Percentiles rank a stretch among this genome's conserved stretches.
These are phyloP conservation scores for Sphaerobolus stellatus DNA, from an alignment of 1,284 basidiomycete genomes.

Conservation along the genomic window DNA sequence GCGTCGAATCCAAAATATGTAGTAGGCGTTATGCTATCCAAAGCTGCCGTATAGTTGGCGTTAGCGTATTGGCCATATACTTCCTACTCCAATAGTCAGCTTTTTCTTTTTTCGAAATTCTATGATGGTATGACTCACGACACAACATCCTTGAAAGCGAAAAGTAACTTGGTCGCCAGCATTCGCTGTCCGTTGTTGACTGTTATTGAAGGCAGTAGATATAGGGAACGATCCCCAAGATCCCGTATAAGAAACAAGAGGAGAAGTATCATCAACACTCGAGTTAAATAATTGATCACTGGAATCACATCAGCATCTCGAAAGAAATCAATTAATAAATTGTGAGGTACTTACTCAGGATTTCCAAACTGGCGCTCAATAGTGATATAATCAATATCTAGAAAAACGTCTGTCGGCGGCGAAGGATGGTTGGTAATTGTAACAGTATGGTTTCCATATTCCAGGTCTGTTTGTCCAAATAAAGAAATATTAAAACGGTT, in stretches of 20 bases:
- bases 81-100: neutral
- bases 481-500: neutral
- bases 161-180: neutral
- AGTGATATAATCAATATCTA: neutral
- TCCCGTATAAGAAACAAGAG: neutral
- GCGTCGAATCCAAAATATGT: neutral
- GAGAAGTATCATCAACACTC: slow-evolving; percentile 7
- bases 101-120: neutral
- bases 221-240: neutral
- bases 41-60: neutral
- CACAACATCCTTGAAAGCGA: slow-evolving; percentile 8
- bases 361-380: neutral
- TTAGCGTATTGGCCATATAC: slow-evolving; percentile 9
- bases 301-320: no score
- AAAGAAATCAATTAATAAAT: neutral
- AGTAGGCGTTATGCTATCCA: neutral
- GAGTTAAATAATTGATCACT: no score
- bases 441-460: neutral
- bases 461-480: neutral
- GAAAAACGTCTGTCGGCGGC: no score
- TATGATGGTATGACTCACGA: neutral
- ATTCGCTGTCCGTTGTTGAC: neutral
- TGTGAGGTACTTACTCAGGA: neutral
- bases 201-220: neutral
- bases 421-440: neutral